phyloP scores from a whole-genome alignment of 257 asterid species.

The Fraxinus cuspidata region DNA sequence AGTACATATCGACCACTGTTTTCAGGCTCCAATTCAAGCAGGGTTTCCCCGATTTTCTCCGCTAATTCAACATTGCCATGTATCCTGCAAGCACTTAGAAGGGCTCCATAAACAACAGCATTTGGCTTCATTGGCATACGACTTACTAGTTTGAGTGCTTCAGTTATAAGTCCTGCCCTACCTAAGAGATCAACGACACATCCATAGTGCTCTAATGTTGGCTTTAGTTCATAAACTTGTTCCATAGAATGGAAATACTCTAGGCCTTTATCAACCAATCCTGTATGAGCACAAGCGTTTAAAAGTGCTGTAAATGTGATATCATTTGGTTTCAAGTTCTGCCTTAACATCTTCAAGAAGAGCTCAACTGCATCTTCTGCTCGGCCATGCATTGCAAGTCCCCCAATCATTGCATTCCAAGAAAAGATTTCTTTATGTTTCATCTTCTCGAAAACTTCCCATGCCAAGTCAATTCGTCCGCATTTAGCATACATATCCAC shows the following conservation, averaged over 20 bases:
- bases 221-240: slow-evolving; percentile 31
- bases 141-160: slow-evolving; percentile 47
- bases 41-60: slow-evolving; percentile 39
- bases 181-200: slow-evolving; percentile 58
- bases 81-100: slow-evolving; percentile 51
- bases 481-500: slow-evolving; percentile 61
- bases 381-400: slow-evolving; percentile 58
- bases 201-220: slow-evolving; percentile 57
- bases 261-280: slow-evolving; percentile 50
- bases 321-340: slow-evolving; percentile 37
- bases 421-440: slow-evolving; percentile 31
- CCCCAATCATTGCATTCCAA: slow-evolving; percentile 66
- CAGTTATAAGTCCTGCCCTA: slow-evolving; percentile 47
- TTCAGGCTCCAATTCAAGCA: slow-evolving; percentile 51
- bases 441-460: slow-evolving; percentile 41
- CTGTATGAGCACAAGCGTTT: slow-evolving; percentile 61
- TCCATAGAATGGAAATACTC: slow-evolving; percentile 42
- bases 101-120: slow-evolving; percentile 54
- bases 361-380: slow-evolving; percentile 51
- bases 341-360: slow-evolving; percentile 43
- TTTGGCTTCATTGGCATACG: slow-evolving; percentile 50
- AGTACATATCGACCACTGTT: slow-evolving; percentile 48
- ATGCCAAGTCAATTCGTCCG: slow-evolving; percentile 51
- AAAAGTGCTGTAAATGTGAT: slow-evolving; percentile 46
- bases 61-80: slow-evolving; percentile 53